phyloP scores from a whole-genome alignment of 2,329 filamentous ascomycete species.

The Rutstroemia sp. region DNA sequence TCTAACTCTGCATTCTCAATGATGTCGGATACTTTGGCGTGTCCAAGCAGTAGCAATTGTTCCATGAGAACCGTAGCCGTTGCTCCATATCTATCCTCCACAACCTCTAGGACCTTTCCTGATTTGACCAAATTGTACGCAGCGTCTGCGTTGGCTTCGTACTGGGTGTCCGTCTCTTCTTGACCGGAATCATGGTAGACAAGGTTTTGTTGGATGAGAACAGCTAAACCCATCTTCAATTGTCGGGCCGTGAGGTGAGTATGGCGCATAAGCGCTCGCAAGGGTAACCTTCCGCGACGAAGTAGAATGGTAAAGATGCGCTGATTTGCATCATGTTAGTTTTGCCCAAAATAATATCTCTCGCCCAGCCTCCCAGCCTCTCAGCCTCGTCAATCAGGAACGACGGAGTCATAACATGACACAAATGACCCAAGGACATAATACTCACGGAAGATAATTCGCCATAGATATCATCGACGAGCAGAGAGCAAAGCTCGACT shows the following conservation, averaged over 20 bases:
- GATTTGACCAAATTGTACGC: conserved; percentile 77
- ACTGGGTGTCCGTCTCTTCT: conserved; percentile 54
- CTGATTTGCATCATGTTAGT: conserved; percentile 40
- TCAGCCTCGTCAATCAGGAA: conserved; percentile 8
- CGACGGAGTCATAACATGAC: background rate
- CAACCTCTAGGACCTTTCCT: conserved; percentile 71
- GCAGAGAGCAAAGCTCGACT: conserved; percentile 81
- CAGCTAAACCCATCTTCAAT: conserved; percentile 71
- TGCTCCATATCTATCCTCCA: conserved; percentile 67
- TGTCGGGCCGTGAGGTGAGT: conserved; percentile 68
- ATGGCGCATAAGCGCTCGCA: conserved; percentile 61
- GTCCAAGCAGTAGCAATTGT: conserved; percentile 68
- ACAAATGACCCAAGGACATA: background rate
- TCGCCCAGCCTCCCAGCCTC: conserved; percentile 9
- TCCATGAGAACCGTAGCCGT: conserved; percentile 68
- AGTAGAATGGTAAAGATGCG: conserved; percentile 77
- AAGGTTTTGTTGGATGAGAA: conserved; percentile 84
- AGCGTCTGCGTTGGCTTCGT: conserved; percentile 74
- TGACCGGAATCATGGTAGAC: conserved; percentile 57
- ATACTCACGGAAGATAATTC: conserved; percentile 79
- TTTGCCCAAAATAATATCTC: conserved; percentile 3
- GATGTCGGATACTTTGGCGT: conserved; percentile 65
- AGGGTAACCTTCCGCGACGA: conserved; percentile 68
- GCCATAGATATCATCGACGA: conserved; percentile 84
- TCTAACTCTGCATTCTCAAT: conserved; percentile 49